Conservation (phyloP, 345 rosid species). For the Streptanthus diversifolius region DNA sequence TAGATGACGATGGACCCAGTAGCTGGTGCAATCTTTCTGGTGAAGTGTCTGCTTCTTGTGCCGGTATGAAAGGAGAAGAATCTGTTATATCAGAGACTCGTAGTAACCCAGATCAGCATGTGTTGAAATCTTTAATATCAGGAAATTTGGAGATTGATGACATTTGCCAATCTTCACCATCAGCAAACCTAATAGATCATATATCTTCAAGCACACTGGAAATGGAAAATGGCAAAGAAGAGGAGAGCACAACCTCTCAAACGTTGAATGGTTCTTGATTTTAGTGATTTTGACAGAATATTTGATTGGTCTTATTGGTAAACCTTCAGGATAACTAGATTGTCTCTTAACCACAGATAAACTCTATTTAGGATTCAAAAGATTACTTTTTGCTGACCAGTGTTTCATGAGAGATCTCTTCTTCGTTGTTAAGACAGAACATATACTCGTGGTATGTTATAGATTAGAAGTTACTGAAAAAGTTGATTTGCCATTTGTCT, state of each 20-base stretch:
- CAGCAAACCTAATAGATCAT: slow-evolving; percentile 18
- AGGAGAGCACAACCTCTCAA: slow-evolving; percentile 21
- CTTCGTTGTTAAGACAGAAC: slow-evolving; percentile 1
- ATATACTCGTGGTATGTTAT: not conserved
- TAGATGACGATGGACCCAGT: slow-evolving; percentile 14
- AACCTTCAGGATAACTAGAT: slow-evolving; percentile 5
- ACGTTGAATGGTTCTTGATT: slow-evolving; percentile 18
- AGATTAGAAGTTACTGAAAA: not conserved
- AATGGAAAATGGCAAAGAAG: slow-evolving; percentile 23
- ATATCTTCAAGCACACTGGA: slow-evolving; percentile 26
- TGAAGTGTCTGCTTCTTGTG: slow-evolving; percentile 51
- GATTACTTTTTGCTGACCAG: slow-evolving; percentile 1
- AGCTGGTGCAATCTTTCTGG: slow-evolving; percentile 32
- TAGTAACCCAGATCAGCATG: slow-evolving; percentile 21
- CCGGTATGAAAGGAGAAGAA: slow-evolving; percentile 22
- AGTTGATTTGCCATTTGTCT: not conserved
- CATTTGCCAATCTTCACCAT: slow-evolving; percentile 10
- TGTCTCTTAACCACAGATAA: slow-evolving; percentile 7
- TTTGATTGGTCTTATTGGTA: slow-evolving; percentile 23
- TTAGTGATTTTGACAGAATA: slow-evolving; percentile 9
- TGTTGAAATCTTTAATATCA: not conserved
- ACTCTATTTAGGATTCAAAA: slow-evolving; percentile 14
- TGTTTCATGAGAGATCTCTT: slow-evolving; percentile 14
- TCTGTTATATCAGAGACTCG: slow-evolving; percentile 13
- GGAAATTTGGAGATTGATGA: slow-evolving; percentile 33